A percentile compares a stretch with the other conserved stretches of the same genome.
Evolutionary conservation across 768 basidiomycete species (phyloP).

Genomic region (Podaxis rugospora): DNA sequence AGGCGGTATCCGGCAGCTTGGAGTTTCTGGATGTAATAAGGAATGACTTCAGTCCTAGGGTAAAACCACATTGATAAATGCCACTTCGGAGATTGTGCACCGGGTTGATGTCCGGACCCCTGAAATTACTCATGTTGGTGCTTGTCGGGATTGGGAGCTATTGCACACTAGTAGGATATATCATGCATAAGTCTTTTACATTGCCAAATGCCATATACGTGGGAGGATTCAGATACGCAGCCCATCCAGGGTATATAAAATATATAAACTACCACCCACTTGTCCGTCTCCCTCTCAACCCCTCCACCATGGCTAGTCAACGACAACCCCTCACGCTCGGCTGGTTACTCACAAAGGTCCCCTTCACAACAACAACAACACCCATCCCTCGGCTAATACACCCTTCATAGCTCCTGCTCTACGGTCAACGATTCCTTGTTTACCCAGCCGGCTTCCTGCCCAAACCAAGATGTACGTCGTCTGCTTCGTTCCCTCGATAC

Average conservation of each 20-base stretch:
- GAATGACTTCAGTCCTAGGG: conserved; percentile 28
- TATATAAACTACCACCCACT: too few species aligned
- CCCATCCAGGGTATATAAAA: too few species aligned
- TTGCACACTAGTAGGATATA: neutral
- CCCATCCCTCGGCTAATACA: too few species aligned
- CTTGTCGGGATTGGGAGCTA: conserved; percentile 40
- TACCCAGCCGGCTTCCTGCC: conserved; percentile 11
- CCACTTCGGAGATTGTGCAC: neutral
- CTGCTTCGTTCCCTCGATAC: neutral
- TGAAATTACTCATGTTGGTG: conserved; percentile 69
- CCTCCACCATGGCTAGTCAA: neutral
- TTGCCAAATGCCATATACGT: neutral
- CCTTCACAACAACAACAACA: neutral
- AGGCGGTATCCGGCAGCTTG: conserved; percentile 36
- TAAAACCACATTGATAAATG: neutral
- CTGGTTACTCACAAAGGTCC: neutral
- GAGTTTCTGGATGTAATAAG: conserved; percentile 33
- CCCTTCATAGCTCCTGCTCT: conserved; percentile 1
- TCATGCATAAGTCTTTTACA: neutral
- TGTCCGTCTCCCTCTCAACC: too few species aligned
- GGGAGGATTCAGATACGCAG: neutral
- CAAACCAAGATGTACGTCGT: conserved; percentile 6
- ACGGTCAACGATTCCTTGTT: conserved; percentile 13
- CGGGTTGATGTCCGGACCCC: conserved; percentile 45
- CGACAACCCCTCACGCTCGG: neutral